Evolutionary conservation across 805 yeast species (phyloP).

Genomic region (Wickerhamiella spandovensis): DNA sequence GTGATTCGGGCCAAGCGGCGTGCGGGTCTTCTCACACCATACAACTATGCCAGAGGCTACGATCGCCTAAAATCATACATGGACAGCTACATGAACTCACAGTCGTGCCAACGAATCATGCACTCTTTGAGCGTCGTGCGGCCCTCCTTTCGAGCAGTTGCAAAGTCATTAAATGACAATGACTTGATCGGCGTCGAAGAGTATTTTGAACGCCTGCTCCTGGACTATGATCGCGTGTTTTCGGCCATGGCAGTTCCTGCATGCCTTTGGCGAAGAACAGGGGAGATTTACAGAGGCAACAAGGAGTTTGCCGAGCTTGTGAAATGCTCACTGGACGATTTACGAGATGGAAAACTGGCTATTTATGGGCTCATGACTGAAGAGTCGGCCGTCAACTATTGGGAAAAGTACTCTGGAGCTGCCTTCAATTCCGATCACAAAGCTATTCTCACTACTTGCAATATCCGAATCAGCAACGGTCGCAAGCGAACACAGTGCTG

Average conservation of each 20-base stretch:
- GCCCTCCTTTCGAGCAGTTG: slow-evolving; percentile 89
- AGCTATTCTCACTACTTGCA: slow-evolving; percentile 87
- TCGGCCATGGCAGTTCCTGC: slow-evolving; percentile 98
- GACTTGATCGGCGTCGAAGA: slow-evolving; percentile 89
- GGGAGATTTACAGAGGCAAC: slow-evolving; percentile 89
- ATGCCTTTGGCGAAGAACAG: slow-evolving; percentile 93
- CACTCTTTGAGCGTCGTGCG: slow-evolving; percentile 76
- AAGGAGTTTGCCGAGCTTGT: slow-evolving; percentile 91
- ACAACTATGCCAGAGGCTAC: slow-evolving; percentile 87
- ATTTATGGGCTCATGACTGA: slow-evolving; percentile 91
- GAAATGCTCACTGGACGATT: slow-evolving; percentile 77
- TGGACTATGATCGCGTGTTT: slow-evolving; percentile 89
- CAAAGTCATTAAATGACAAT: slow-evolving; percentile 76
- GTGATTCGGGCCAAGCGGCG: slow-evolving; percentile 89
- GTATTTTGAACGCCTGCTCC: slow-evolving; percentile 80
- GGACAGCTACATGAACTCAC: slow-evolving; percentile 81
- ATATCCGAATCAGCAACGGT: slow-evolving; percentile 70
- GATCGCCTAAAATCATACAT: slow-evolving; percentile 78
- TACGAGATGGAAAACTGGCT: slow-evolving; percentile 83
- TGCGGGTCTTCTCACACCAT: slow-evolving; percentile 86
- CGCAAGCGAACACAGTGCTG: slow-evolving; percentile 73
- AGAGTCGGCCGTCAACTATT: slow-evolving; percentile 89
- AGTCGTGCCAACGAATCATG: slow-evolving; percentile 71
- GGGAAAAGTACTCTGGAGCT: slow-evolving; percentile 95
- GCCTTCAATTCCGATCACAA: slow-evolving; percentile 94